Percentiles rank a stretch among this genome's conserved stretches.
Conservation (phyloP, 2,329 filamentous ascomycete genomes). For the Microdochium bolleyi region DNA sequence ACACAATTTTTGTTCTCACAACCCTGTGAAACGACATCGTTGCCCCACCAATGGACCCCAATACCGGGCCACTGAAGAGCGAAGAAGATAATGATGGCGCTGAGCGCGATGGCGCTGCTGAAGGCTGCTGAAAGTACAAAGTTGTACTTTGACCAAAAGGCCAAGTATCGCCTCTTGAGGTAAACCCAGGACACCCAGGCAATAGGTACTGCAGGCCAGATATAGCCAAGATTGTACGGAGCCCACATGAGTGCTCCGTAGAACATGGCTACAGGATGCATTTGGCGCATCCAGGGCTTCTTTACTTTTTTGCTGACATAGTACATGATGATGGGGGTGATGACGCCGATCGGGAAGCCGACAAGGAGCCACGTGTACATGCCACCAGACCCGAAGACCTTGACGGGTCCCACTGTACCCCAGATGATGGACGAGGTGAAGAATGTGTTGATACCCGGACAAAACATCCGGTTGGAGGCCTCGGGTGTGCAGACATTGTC, state of each 20-base stretch:
- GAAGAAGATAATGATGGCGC: conserved; percentile 18
- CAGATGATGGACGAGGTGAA: conserved; percentile 49
- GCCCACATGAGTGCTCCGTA: conserved; percentile 37
- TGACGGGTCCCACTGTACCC: conserved; percentile 40
- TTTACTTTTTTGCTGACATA: conserved; percentile 15
- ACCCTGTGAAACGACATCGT: conserved; percentile 3
- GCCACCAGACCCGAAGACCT: conserved; percentile 26
- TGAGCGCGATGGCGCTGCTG: conserved; percentile 14
- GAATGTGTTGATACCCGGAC: conserved; percentile 45
- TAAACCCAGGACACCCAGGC: conserved; percentile 35
- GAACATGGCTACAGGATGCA: conserved; percentile 17
- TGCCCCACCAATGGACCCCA: conserved; percentile 26
- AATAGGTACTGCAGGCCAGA: conserved; percentile 37
- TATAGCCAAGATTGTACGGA: conserved; percentile 30
- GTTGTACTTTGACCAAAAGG: conserved; percentile 19
- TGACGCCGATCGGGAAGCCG: conserved; percentile 24
- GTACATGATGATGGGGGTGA: conserved; percentile 20
- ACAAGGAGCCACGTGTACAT: conserved; percentile 23
- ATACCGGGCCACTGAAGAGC: conserved; percentile 13
- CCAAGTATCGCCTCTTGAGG: conserved; percentile 12
- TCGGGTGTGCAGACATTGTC: conserved; percentile 10
- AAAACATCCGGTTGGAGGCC: conserved; percentile 36
- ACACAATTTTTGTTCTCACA: neutral
- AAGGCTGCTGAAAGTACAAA: conserved; percentile 16
- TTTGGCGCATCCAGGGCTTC: conserved; percentile 13